phyloP scores from a whole-genome alignment of 352 stramenopile genomes.

The Phytophthora macrochlamydospora region DNA sequence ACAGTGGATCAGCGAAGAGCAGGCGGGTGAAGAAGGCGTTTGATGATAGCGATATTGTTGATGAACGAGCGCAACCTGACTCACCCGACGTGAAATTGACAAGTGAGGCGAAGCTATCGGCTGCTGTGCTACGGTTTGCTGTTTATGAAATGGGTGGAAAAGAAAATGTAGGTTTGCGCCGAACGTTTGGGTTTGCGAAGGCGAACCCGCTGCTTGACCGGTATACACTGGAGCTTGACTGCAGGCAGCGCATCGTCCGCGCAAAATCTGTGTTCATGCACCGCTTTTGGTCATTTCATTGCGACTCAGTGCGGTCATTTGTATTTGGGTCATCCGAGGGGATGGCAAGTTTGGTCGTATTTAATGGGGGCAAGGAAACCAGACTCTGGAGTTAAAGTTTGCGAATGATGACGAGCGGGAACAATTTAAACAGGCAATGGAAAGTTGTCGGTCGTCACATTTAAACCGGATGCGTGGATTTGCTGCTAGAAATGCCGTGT shows the following conservation, averaged over 20 bases:
- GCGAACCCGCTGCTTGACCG: conserved; percentile 75
- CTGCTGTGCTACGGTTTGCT: conserved; percentile 71
- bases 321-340: conserved; percentile 42
- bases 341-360: conserved; percentile 54
- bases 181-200: conserved; percentile 70
- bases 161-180: conserved; percentile 56
- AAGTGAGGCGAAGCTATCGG: conserved; percentile 49
- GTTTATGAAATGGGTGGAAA: conserved; percentile 77
- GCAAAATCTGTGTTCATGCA: conserved; percentile 88
- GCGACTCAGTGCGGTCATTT: conserved; percentile 63
- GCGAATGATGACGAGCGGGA: conserved; percentile 69
- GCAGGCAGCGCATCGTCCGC: conserved; percentile 66
- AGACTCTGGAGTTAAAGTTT: conserved; percentile 76
- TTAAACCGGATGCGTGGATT: conserved; percentile 47
- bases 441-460: conserved; percentile 50
- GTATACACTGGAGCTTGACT: conserved; percentile 83
- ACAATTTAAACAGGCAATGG: conserved; percentile 68
- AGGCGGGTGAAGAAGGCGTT: conserved; percentile 60
- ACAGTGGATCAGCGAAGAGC: conserved; percentile 33
- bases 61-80: conserved; percentile 39
- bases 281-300: conserved; percentile 81
- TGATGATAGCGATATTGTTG: conserved; percentile 85
- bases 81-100: conserved; percentile 34
- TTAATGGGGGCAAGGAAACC: conserved; percentile 62
- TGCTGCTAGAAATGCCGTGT: conserved; percentile 23